A percentile compares a stretch with the other conserved stretches of the same genome.
These are phyloP conservation scores for Panellus pusillus DNA, from an alignment of 768 basidiomycete species.

Conservation along the genomic window DNA sequence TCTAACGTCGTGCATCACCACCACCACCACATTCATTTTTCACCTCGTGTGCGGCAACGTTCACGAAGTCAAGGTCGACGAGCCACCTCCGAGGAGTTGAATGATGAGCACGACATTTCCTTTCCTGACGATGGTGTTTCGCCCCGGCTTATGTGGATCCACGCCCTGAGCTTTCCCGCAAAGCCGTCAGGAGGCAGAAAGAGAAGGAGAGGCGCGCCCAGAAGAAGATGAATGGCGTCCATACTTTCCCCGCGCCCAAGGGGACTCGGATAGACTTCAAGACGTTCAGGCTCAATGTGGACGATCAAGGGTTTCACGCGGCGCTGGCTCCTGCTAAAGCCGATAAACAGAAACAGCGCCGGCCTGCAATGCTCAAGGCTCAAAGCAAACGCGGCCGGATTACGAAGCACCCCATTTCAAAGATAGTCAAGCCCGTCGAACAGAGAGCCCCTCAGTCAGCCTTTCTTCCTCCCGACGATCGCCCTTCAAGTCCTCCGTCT, in stretches of 20 bases:
- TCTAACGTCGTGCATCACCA: conserved; percentile 27
- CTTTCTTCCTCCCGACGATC: conserved; percentile 4
- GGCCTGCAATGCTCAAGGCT: not conserved
- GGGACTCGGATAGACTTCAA: conserved; percentile 33
- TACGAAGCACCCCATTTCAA: not conserved
- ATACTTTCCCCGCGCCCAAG: conserved; percentile 37
- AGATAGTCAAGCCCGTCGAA: not conserved
- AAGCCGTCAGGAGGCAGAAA: conserved; percentile 30
- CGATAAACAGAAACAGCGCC: not conserved
- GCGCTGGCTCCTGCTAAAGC: conserved; percentile 37
- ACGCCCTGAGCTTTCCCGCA: conserved; percentile 18
- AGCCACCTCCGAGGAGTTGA: not conserved
- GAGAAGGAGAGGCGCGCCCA: conserved; percentile 29
- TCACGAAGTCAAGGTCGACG: not conserved
- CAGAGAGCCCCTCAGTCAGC: not conserved
- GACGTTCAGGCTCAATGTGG: conserved; percentile 30
- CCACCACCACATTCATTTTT: not conserved
- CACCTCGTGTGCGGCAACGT: not conserved
- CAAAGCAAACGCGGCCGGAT: not conserved
- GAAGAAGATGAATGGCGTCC: conserved; percentile 33
- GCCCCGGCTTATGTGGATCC: conserved; percentile 5
- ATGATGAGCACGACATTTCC: too few species aligned
- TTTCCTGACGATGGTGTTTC: not conserved
- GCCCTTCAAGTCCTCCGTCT: not conserved
- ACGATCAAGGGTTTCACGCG: conserved; percentile 43